These are phyloP conservation scores for Martensiomyces pterosporus DNA, from an alignment of 192 early-diverging fungal genomes.

Conservation along the genomic window DNA sequence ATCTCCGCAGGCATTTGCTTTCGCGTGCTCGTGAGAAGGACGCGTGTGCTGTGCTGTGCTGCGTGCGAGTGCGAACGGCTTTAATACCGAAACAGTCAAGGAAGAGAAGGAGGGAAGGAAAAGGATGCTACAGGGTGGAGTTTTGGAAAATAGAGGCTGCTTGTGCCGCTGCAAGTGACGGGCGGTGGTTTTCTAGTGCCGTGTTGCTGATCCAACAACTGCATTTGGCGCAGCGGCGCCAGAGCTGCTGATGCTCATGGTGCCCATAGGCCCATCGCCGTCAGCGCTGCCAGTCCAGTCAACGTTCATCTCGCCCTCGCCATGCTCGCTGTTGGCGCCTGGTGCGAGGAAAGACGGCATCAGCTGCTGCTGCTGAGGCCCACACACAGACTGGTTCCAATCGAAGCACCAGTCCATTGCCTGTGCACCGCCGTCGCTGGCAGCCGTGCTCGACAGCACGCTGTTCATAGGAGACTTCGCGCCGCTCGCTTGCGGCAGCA, in stretches of 20 bases:
- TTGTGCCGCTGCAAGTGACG: too few species aligned
- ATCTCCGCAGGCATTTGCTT: too few species aligned
- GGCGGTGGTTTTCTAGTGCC: too few species aligned
- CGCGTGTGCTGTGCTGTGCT: too few species aligned
- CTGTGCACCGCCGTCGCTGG: slow-evolving; percentile 8
- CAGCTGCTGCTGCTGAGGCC: background rate
- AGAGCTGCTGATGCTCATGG: background rate
- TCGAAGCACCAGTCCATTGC: slow-evolving; percentile 41
- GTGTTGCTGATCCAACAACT: too few species aligned
- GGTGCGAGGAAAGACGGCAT: background rate
- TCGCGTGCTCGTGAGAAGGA: too few species aligned
- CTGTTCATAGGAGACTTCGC: background rate
- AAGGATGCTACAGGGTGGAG: too few species aligned
- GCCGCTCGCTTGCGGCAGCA: slow-evolving; percentile 6
- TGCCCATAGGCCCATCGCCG: too few species aligned
- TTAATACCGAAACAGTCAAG: too few species aligned
- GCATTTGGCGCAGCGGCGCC: background rate
- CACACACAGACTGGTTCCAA: slow-evolving; percentile 10
- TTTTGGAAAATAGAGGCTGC: too few species aligned
- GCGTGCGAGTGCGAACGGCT: too few species aligned
- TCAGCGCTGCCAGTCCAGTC: slow-evolving; percentile 10
- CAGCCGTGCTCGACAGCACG: slow-evolving; percentile 1
- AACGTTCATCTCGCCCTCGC: background rate
- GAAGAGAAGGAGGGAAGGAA: too few species aligned
- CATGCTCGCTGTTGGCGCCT: background rate